Evolutionary conservation across 1,284 basidiomycete species (phyloP).

Genomic region (Anthracocystis panici-leucophaei): DNA sequence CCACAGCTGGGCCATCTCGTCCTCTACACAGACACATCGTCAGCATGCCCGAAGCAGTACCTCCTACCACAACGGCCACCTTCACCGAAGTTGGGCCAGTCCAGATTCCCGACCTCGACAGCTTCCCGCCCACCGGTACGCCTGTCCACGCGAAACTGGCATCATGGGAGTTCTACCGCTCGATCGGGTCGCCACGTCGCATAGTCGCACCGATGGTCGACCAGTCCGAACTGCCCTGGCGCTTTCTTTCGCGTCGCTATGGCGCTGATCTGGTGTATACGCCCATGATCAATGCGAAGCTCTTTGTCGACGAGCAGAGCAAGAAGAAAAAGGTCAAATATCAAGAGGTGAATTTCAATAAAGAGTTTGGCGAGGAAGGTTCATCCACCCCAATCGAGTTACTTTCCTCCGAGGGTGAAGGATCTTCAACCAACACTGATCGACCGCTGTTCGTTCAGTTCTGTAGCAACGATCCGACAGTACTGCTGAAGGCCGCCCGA

Average conservation of each 20-base stretch:
- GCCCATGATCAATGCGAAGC: slow-evolving; percentile 97
- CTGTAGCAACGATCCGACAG: slow-evolving; percentile 87
- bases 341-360: slow-evolving; percentile 54
- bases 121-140: slow-evolving; percentile 63
- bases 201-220: slow-evolving; percentile 98
- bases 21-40: neutral
- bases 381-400: slow-evolving; percentile 11
- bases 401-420: slow-evolving; percentile 13
- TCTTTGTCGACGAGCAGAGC: slow-evolving; percentile 74
- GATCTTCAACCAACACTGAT: slow-evolving; percentile 72
- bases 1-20: neutral
- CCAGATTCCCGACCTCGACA: slow-evolving; percentile 41
- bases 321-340: slow-evolving; percentile 53
- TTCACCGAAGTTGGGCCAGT: slow-evolving; percentile 34
- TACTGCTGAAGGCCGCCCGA: slow-evolving; percentile 72
- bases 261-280: slow-evolving; percentile 87
- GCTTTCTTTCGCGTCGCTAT: slow-evolving; percentile 86
- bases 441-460: slow-evolving; percentile 92
- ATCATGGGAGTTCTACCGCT: slow-evolving; percentile 87
- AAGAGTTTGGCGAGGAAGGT: slow-evolving; percentile 56
- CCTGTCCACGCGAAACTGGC: slow-evolving; percentile 74
- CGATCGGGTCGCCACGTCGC: slow-evolving; percentile 83
- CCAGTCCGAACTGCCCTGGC: slow-evolving; percentile 89
- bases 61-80: neutral
- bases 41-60: slow-evolving; percentile 43